A percentile compares a stretch with the other conserved stretches of the same genome.
phyloP scores from a whole-genome alignment of 352 stramenopile species.

The Pythium periplocum region DNA sequence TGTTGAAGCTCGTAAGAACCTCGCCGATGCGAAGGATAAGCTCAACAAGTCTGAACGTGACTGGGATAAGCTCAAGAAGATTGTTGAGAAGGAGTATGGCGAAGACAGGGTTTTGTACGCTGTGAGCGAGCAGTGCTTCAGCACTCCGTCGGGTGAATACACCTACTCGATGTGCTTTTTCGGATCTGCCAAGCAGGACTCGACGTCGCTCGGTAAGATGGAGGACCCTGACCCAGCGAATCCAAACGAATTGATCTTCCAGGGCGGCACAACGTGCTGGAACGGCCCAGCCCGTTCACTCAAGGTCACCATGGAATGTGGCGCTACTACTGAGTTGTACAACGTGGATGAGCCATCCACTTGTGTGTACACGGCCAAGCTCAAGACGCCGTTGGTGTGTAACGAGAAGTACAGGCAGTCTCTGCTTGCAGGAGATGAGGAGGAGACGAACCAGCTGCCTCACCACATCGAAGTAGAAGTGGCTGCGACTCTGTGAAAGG shows the following conservation, averaged over 20 bases:
- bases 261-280: constrained; percentile 78
- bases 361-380: constrained; percentile 81
- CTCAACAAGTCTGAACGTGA: constrained; percentile 15
- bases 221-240: constrained; percentile 22
- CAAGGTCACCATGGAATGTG: constrained; percentile 70
- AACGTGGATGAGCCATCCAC: constrained; percentile 79
- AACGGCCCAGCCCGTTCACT: constrained; percentile 82
- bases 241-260: constrained; percentile 44
- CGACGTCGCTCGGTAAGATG: constrained; percentile 71
- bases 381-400: constrained; percentile 76
- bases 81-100: constrained; percentile 57
- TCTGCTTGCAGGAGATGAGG: constrained; percentile 11
- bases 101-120: constrained; percentile 54
- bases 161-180: constrained; percentile 87
- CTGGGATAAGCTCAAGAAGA: constrained; percentile 21
- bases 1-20: constrained; percentile 33
- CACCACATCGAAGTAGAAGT: constrained; percentile 70
- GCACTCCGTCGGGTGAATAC: constrained; percentile 68
- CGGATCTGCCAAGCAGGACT: constrained; percentile 74
- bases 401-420: constrained; percentile 17
- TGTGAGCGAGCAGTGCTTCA: constrained; percentile 68
- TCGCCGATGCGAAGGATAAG: constrained; percentile 36
- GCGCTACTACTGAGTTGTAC: constrained; percentile 48
- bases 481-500: constrained; percentile 31
- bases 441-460: constrained; percentile 14